Evolutionary conservation across 2,329 filamentous ascomycete genomes (phyloP).

Genomic region (Epichloe aotearoae): DNA sequence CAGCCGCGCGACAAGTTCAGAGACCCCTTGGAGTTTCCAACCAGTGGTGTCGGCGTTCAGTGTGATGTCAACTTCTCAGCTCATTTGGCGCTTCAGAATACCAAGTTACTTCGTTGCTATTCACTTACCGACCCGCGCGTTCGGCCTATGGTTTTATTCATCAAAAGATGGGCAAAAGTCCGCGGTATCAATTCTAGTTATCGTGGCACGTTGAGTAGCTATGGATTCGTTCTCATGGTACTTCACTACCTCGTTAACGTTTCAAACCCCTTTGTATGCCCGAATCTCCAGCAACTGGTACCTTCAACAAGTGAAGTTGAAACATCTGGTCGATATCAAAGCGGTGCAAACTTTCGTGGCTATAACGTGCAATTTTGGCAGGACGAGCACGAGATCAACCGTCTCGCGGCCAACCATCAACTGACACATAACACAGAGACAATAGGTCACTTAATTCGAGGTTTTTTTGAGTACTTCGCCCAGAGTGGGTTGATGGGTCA

Average conservation of each 20-base stretch:
- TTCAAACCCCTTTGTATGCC: conserved; percentile 65
- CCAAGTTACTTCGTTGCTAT: conserved; percentile 70
- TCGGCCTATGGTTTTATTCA: conserved; percentile 63
- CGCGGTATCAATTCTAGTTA: conserved; percentile 81
- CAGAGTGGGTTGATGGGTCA: conserved; percentile 41
- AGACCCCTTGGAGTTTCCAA: conserved; percentile 63
- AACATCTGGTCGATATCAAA: conserved; percentile 12
- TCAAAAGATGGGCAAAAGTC: conserved; percentile 83
- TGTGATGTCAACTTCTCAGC: conserved; percentile 91
- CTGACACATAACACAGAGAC: conserved; percentile 58
- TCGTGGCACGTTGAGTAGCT: conserved; percentile 73
- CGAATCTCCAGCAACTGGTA: conserved; percentile 59
- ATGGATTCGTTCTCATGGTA: conserved; percentile 87
- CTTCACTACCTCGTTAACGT: conserved; percentile 82
- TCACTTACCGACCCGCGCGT: conserved; percentile 67
- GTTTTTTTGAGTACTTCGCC: conserved; percentile 83
- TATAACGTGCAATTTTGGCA: conserved; percentile 66
- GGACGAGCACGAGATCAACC: conserved; percentile 55
- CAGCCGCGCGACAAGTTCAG: conserved; percentile 40
- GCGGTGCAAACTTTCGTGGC: conserved; percentile 38
- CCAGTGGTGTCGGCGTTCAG: conserved; percentile 64
- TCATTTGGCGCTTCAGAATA: conserved; percentile 72
- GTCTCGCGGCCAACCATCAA: conserved; percentile 41
- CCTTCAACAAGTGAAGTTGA: conserved; percentile 25
- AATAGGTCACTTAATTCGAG: conserved; percentile 57